Conservation (phyloP, 768 basidiomycete species). For the Termitomyces sp. region DNA sequence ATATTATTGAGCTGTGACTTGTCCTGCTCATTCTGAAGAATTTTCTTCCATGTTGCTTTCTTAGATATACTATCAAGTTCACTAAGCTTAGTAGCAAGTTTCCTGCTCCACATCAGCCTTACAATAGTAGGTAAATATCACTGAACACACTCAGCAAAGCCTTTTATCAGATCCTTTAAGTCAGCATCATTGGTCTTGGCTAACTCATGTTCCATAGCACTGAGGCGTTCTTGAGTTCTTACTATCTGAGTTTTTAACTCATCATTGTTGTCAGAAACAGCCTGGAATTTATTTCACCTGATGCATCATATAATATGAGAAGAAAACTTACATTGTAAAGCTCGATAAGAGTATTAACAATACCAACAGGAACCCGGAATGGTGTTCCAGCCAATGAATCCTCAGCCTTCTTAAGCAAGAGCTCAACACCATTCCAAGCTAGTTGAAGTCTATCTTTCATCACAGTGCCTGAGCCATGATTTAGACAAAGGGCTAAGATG, state of each 20-base stretch:
- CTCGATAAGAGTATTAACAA: neutral
- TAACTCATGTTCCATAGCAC: neutral
- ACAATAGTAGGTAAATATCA: neutral
- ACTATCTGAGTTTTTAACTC: neutral
- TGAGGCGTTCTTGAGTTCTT: neutral
- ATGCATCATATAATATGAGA: neutral
- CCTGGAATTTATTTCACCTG: neutral
- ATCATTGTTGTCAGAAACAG: neutral
- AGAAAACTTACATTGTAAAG: neutral
- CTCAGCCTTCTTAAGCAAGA: neutral
- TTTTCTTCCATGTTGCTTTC: neutral
- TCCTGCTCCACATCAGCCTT: neutral
- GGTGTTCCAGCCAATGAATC: neutral
- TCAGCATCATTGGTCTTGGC: neutral
- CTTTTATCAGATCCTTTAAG: neutral
- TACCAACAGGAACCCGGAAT: neutral
- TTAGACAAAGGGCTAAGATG: too few relatives aligned
- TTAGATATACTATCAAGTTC: neutral
- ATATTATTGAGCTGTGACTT: neutral
- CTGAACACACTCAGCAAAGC: neutral
- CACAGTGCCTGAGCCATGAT: neutral
- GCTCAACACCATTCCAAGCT: neutral
- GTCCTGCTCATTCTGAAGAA: conserved; percentile 12
- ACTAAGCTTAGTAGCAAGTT: neutral
- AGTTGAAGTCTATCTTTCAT: neutral